These are phyloP conservation scores for Carex cristatella DNA, from an alignment of 176 grass and related monocot species.

Conservation along the genomic window DNA sequence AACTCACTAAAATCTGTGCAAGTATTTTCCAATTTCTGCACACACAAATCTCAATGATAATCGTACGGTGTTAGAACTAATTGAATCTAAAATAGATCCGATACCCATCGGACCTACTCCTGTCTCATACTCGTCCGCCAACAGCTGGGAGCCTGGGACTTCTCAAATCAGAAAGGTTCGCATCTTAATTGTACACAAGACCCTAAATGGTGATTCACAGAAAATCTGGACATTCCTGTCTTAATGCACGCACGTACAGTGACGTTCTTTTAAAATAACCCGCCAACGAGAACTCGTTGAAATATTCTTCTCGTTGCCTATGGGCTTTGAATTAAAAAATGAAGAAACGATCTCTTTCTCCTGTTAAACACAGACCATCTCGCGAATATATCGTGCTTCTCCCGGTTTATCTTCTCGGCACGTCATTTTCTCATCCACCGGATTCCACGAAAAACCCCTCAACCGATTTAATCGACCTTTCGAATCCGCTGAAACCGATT, in stretches of 20 bases:
- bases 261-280: background rate
- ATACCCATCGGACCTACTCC: no score
- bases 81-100: no score
- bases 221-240: background rate
- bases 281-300: conserved; percentile 3
- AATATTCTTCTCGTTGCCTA: background rate
- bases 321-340: background rate
- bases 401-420: background rate
- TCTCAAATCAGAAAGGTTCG: background rate
- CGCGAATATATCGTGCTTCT: background rate
- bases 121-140: background rate
- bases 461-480: conserved; percentile 28
- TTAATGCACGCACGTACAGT: conserved; percentile 11
- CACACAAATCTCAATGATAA: no score
- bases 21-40: no score
- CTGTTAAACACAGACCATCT: background rate
- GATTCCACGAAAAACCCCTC: conserved; percentile 28
- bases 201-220: background rate
- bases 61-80: no score
- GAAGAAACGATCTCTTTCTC: background rate
- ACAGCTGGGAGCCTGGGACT: background rate
- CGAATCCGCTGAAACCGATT: conserved; percentile 25
- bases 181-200: background rate
- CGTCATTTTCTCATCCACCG: conserved; percentile 18
- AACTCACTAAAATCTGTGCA: no score